These are phyloP conservation scores for Lachnellula subtilissima DNA, from an alignment of 2,329 filamentous ascomycete genomes.

Conservation along the genomic window DNA sequence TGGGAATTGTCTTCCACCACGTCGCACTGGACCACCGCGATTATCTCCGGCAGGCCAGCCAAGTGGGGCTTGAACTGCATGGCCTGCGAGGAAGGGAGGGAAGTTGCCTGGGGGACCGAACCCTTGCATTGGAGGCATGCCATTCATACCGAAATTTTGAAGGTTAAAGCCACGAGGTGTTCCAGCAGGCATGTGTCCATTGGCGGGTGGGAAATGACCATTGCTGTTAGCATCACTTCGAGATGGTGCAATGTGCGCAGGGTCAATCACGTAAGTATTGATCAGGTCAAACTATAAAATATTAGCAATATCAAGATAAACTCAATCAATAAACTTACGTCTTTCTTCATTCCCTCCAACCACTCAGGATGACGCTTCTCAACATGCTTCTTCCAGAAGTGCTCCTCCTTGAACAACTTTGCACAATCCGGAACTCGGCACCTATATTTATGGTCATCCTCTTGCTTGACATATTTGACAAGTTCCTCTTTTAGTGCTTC, in stretches of 20 bases:
- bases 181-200: slow-evolving; percentile 70
- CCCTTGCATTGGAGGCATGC: slow-evolving; percentile 52
- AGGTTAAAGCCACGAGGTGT: slow-evolving; percentile 92
- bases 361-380: slow-evolving; percentile 94
- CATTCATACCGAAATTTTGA: slow-evolving; percentile 61
- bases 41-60: slow-evolving; percentile 46
- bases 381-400: slow-evolving; percentile 97
- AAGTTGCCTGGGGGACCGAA: slow-evolving; percentile 50
- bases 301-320: slow-evolving; percentile 31
- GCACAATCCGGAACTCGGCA: slow-evolving; percentile 95
- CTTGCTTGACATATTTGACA: slow-evolving; percentile 85
- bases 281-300: slow-evolving; percentile 70
- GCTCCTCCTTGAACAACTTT: slow-evolving; percentile 94
- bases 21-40: slow-evolving; percentile 62
- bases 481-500: slow-evolving; percentile 86
- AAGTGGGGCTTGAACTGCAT: slow-evolving; percentile 37
- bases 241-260: slow-evolving; percentile 88
- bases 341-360: slow-evolving; percentile 72
- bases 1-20: slow-evolving; percentile 58
- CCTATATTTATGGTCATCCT: slow-evolving; percentile 94
- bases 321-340: slow-evolving; percentile 54
- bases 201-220: slow-evolving; percentile 83
- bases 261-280: slow-evolving; percentile 91
- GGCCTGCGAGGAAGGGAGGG: slow-evolving; percentile 51
- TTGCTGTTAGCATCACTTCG: slow-evolving; percentile 93